Evolutionary conservation across 75 land plant species (phyloP).

Genomic region (Cunninghamia lanceolata): DNA sequence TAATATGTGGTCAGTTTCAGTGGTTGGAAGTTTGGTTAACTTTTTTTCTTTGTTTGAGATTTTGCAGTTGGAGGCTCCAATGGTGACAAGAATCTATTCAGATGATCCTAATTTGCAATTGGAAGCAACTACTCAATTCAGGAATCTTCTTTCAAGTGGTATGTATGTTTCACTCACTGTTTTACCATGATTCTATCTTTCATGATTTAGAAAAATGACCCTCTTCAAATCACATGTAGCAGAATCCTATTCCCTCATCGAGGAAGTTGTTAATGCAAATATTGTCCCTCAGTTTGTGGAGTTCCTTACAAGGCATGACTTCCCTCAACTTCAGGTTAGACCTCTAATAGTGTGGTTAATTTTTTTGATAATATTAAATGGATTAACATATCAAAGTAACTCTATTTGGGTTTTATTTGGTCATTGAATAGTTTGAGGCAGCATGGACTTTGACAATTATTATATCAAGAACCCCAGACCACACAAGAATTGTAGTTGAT

Average conservation of each 20-base stretch:
- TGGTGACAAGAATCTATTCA: constrained; percentile 59
- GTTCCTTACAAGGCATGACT: constrained; percentile 54
- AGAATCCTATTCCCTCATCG: constrained; percentile 71
- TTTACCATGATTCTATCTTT: neutral
- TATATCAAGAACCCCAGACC: constrained; percentile 36
- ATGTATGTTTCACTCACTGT: neutral
- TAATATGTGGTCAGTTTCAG: too few species aligned
- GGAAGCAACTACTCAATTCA: too few species aligned
- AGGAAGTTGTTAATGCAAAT: constrained; percentile 57
- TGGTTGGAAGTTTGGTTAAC: too few species aligned
- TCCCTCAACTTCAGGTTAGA: constrained; percentile 79
- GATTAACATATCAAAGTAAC: too few species aligned
- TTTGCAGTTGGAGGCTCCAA: constrained; percentile 29
- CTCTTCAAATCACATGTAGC: neutral
- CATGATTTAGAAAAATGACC: neutral
- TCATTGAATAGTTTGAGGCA: constrained; percentile 71
- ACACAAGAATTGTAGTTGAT: constrained; percentile 30
- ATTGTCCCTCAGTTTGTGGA: constrained; percentile 80
- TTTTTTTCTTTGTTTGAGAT: neutral
- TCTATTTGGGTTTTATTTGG: neutral
- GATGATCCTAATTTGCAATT: constrained; percentile 53
- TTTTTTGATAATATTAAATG: neutral
- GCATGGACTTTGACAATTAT: constrained; percentile 72
- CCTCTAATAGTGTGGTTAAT: neutral
- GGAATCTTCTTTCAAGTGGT: constrained; percentile 84